These are phyloP conservation scores for Aspergillus aculeatinus DNA, from an alignment of 2,329 filamentous ascomycete species.

Conservation along the genomic window DNA sequence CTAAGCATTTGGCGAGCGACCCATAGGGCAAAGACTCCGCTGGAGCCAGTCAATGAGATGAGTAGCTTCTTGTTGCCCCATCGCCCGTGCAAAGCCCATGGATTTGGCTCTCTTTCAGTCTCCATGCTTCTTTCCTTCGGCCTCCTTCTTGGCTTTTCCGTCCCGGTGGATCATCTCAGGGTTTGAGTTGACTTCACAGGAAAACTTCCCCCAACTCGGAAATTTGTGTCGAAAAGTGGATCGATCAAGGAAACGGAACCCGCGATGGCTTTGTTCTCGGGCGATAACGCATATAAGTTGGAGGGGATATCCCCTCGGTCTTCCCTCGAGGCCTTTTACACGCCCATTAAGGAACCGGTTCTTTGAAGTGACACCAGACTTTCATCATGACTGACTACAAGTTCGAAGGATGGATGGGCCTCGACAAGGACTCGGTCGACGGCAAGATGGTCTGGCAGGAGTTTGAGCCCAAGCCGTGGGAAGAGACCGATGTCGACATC, in stretches of 20 bases:
- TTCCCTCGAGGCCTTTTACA: neutral
- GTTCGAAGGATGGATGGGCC: conserved; percentile 60
- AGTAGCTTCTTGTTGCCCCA: neutral
- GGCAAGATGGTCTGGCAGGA: conserved; percentile 57
- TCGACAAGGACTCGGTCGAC: conserved; percentile 48
- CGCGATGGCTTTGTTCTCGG: neutral
- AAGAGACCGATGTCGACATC: conserved; percentile 65
- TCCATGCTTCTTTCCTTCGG: neutral
- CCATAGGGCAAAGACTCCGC: neutral
- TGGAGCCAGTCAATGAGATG: neutral
- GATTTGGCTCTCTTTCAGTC: neutral
- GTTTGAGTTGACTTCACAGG: neutral
- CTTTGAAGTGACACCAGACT: neutral
- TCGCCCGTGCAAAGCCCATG: neutral
- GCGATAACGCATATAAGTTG: neutral
- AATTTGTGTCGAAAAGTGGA: conserved; percentile 2
- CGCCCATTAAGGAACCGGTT: neutral
- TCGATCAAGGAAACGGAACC: neutral
- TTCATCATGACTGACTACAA: conserved; percentile 43
- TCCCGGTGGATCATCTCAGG: neutral
- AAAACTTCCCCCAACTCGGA: neutral
- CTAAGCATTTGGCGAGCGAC: neutral
- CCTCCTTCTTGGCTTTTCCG: conserved; percentile 1
- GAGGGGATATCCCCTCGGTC: neutral
- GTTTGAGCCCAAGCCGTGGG: conserved; percentile 65